Conservation (phyloP, 306 rosid species). For the Malus domestica region DNA sequence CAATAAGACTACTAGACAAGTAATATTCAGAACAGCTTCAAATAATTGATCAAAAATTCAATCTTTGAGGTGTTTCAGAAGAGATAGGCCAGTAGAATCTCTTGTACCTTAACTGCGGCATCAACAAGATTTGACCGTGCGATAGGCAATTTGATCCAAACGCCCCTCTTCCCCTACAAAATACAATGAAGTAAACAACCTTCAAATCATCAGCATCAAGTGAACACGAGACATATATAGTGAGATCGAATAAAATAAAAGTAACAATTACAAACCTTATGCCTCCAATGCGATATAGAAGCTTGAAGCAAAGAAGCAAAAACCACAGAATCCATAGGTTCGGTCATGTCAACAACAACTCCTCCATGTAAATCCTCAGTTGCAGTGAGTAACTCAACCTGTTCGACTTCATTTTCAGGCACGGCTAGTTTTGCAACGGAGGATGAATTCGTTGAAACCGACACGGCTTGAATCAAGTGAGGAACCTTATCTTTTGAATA, state of each 20-base stretch:
- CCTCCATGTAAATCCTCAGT: conserved; percentile 64
- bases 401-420: conserved; percentile 1
- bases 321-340: conserved; percentile 39
- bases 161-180: conserved; percentile 68
- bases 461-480: conserved; percentile 16
- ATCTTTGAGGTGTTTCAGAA: not conserved
- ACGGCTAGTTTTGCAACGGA: conserved; percentile 15
- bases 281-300: conserved; percentile 60
- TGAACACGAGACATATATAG: not conserved
- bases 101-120: conserved; percentile 48
- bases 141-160: conserved; percentile 74
- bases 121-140: conserved; percentile 50
- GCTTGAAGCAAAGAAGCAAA: conserved; percentile 43
- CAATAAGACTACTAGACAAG: not conserved
- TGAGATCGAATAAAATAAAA: not conserved
- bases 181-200: not conserved
- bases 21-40: not conserved
- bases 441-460: conserved; percentile 18
- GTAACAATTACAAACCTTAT: conserved; percentile 29
- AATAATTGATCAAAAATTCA: not conserved
- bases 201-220: not conserved
- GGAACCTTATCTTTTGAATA: conserved; percentile 11
- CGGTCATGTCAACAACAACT: conserved; percentile 42
- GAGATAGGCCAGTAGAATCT: not conserved
- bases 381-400: conserved; percentile 30